Evolutionary conservation across 345 rosid species (phyloP).

Genomic region (Rhodomyrtus tomentosa): DNA sequence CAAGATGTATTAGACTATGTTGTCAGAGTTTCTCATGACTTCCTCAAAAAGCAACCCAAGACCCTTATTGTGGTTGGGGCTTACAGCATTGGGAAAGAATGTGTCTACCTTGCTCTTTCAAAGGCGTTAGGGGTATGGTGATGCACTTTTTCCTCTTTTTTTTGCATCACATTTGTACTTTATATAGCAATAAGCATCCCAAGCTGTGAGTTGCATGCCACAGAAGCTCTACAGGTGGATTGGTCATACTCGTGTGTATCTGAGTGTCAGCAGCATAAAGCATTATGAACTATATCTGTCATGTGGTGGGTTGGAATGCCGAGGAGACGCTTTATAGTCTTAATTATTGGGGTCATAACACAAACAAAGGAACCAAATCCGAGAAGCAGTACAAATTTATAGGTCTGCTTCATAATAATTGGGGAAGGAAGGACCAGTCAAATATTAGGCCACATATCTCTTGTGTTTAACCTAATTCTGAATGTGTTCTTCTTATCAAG

Average conservation of each 20-base stretch:
- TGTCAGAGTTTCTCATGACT: slow-evolving; percentile 36
- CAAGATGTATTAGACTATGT: slow-evolving; percentile 57
- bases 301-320: neutral
- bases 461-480: neutral
- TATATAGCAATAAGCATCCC: neutral
- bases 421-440: neutral
- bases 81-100: slow-evolving; percentile 79
- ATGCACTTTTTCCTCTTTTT: neutral
- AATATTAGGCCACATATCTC: neutral
- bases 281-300: neutral
- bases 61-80: slow-evolving; percentile 71
- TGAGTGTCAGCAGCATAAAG: neutral
- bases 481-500: neutral
- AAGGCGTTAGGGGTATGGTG: slow-evolving; percentile 55
- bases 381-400: neutral
- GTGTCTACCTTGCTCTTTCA: slow-evolving; percentile 69
- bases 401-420: neutral
- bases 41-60: slow-evolving; percentile 49
- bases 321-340: neutral
- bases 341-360: neutral
- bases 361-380: neutral
- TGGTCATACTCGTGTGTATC: neutral
- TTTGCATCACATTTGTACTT: neutral
- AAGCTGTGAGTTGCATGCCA: neutral
- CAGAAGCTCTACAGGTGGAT: neutral